Evolutionary conservation across 2,329 filamentous ascomycete species (phyloP), one percentile per base, ranked within the genome.

Genomic region (Colletotrichum aenigma): DNA sequence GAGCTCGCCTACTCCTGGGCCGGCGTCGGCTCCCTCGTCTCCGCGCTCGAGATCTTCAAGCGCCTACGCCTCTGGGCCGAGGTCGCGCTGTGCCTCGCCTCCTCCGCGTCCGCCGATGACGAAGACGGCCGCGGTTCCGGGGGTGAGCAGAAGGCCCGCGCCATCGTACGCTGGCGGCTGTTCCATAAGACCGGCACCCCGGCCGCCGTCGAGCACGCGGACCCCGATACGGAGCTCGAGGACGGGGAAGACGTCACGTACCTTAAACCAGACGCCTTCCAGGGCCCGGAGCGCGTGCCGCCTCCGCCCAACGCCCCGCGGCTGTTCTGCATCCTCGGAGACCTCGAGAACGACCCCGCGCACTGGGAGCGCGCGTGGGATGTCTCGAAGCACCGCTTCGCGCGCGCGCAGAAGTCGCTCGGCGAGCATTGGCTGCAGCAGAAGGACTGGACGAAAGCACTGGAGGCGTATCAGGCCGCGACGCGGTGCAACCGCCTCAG

Each of bases 1-100:
- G 97, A 99, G 82, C 89, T 99, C 16, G 97, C 97, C 2, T 93
- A 95, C 76, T 92, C 96, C n/a, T 99, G 97, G 97, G 94, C 96
- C 1, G 91, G 92, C 64, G 91, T 98, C 4, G 97, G 97, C 12
- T 97, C 96, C 55, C 87, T 99, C 3, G 90, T 95, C 5, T 98
- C 96, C 1, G 97, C 97, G 0, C 90, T 99, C 2, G 97, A 98
- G 76, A 98, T 99, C 76, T 99, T 98, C 85, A 96, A 98, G 85
- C 91, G 97, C 4, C 87, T 99, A 21, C 93, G 96, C 72, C 93
- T 98, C 83, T 98, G 97, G 96, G 95, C 97, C 2, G 97, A 99
- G 85, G 95, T 96, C 6, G 96, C 97, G 0, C 89, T 99, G 3
- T 99, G 97, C 83, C 93, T 95, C 80, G 96, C 95, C 15, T 89